A percentile compares a stretch with the other conserved stretches of the same genome.
These are phyloP conservation scores for Xylaria grammica DNA, from an alignment of 495 filamentous ascomycete genomes.

Conservation along the genomic window DNA sequence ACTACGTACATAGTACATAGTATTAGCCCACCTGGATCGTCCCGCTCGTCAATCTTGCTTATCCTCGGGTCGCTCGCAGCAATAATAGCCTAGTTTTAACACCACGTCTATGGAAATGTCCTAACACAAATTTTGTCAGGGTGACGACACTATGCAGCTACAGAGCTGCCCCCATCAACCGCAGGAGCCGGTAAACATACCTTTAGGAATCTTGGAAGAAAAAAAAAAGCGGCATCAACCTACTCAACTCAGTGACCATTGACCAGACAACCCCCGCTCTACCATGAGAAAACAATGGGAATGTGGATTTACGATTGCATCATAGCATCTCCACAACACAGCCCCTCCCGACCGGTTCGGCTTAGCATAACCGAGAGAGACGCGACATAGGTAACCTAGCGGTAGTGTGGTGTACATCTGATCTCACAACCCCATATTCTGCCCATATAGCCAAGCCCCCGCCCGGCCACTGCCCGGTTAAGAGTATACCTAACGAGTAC, in stretches of 20 bases:
- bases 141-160: slow-evolving; percentile 22
- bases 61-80: background rate
- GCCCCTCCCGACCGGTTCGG: slow-evolving; percentile 18
- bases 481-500: too few species aligned
- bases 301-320: slow-evolving; percentile 11
- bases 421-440: too few species aligned
- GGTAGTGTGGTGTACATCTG: too few species aligned
- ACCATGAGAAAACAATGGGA: slow-evolving; percentile 5
- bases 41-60: background rate
- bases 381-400: too few species aligned
- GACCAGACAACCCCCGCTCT: slow-evolving; percentile 2
- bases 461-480: too few species aligned
- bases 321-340: slow-evolving; percentile 20
- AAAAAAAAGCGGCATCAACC: slow-evolving; percentile 12
- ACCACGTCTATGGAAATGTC: background rate
- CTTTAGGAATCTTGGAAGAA: background rate
- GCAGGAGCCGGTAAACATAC: slow-evolving; percentile 1
- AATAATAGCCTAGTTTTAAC: too few species aligned
- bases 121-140: background rate
- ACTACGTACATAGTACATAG: too few species aligned
- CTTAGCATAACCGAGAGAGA: slow-evolving; percentile 1
- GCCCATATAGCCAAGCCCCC: background rate
- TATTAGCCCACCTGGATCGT: too few species aligned
- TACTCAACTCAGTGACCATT: background rate
- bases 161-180: background rate